These are phyloP conservation scores for Thermothelomyces thermophilus DNA, from an alignment of 2,329 filamentous ascomycete genomes.

Conservation along the genomic window DNA sequence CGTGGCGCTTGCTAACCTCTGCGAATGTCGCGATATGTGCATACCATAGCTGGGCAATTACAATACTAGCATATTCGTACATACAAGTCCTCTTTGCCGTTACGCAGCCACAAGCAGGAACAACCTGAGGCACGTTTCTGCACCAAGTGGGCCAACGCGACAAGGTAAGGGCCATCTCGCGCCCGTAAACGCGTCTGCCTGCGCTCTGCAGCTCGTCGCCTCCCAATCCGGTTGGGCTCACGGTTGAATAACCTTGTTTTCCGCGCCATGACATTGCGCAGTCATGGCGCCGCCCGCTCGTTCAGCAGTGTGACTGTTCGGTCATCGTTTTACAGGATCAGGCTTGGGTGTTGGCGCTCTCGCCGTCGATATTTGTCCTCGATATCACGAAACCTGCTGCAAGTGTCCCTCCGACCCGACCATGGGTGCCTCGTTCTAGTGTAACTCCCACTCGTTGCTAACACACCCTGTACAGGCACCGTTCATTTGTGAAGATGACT, in stretches of 20 bases:
- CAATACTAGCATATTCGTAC: too few species aligned
- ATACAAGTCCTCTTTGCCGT: too few species aligned
- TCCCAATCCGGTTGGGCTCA: neutral
- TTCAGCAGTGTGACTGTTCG: slow-evolving; percentile 1
- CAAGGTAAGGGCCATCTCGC: neutral
- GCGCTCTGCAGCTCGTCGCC: neutral
- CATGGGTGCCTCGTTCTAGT: neutral
- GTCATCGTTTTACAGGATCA: neutral
- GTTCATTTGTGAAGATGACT: slow-evolving; percentile 16
- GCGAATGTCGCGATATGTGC: too few species aligned
- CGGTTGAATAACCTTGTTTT: neutral
- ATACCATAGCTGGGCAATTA: too few species aligned
- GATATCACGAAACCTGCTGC: neutral
- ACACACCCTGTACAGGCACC: neutral
- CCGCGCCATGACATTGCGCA: slow-evolving; percentile 17
- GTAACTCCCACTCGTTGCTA: neutral
- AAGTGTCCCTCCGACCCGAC: neutral
- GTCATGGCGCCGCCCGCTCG: slow-evolving; percentile 20
- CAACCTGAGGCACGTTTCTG: too few species aligned
- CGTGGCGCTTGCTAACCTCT: too few species aligned
- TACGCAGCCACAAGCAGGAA: too few species aligned
- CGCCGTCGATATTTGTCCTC: slow-evolving; percentile 3
- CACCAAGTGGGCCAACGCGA: neutral
- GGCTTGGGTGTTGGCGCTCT: neutral
- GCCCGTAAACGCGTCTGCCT: slow-evolving; percentile 14